Evolutionary conservation across 768 basidiomycete species (phyloP).

Genomic region (Lentinula detonsa): DNA sequence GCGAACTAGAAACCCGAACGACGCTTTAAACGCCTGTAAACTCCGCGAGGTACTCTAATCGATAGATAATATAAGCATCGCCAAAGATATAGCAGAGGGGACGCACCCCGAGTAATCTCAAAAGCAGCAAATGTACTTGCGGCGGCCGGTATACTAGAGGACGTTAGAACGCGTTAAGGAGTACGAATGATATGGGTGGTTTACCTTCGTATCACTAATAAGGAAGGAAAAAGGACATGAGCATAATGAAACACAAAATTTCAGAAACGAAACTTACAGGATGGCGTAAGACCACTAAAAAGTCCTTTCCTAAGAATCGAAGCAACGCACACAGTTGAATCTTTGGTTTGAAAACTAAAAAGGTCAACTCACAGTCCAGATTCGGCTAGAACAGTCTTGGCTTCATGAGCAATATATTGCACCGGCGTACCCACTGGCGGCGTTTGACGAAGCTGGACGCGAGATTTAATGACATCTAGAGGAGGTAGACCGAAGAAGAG

Average conservation of each 20-base stretch:
- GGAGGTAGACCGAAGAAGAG: background rate
- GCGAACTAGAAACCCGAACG: no score
- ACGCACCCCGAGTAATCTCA: background rate
- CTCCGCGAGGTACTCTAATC: background rate
- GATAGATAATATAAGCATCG: background rate
- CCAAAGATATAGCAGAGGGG: background rate
- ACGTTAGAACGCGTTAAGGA: background rate
- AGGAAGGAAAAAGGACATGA: background rate
- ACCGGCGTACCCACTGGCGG: slow-evolving; percentile 73
- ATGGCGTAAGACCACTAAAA: slow-evolving; percentile 72
- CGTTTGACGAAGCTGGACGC: slow-evolving; percentile 70
- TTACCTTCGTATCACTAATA: slow-evolving; percentile 64
- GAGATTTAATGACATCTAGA: slow-evolving; percentile 85
- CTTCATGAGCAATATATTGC: slow-evolving; percentile 70
- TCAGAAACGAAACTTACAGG: slow-evolving; percentile 40
- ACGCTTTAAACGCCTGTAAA: background rate
- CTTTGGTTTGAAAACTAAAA: background rate
- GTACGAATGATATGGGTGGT: background rate
- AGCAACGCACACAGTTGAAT: background rate
- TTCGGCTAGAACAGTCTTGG: slow-evolving; percentile 62
- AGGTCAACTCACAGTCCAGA: slow-evolving; percentile 55
- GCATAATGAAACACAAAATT: background rate
- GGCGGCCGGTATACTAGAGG: slow-evolving; percentile 78
- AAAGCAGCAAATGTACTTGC: slow-evolving; percentile 70
- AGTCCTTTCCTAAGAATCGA: slow-evolving; percentile 48